phyloP scores from a whole-genome alignment of 1,284 basidiomycete species.

The Coniferiporia weirii region DNA sequence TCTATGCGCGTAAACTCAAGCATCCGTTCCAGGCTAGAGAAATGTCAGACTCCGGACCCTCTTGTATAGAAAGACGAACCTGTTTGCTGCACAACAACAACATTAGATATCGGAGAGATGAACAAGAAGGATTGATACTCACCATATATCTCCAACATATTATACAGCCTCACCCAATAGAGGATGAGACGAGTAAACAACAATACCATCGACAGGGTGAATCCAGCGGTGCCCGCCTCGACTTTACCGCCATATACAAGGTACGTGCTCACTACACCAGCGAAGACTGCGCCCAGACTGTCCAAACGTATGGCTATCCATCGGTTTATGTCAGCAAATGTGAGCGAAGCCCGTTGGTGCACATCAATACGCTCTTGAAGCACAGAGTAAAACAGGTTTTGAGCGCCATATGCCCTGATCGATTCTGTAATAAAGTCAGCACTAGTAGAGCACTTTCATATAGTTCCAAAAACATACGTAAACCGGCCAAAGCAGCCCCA shows the following conservation, averaged over 20 bases:
- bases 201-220: conserved; percentile 19
- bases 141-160: conserved; percentile 20
- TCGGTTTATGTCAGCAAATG: conserved; percentile 23
- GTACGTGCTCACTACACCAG: conserved; percentile 18
- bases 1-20: conserved; percentile 40
- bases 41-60: not conserved
- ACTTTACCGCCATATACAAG: conserved; percentile 18
- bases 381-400: conserved; percentile 19
- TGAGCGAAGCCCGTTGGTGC: conserved; percentile 18
- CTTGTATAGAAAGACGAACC: conserved; percentile 2
- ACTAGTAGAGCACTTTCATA: not conserved
- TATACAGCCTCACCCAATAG: conserved; percentile 20
- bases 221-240: conserved; percentile 18
- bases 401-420: conserved; percentile 24
- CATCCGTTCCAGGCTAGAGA: conserved; percentile 34
- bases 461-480: conserved; percentile 20
- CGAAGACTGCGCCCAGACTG: conserved; percentile 19
- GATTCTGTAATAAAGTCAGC: conserved; percentile 24
- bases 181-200: conserved; percentile 14
- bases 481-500: conserved; percentile 35
- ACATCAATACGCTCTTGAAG: conserved; percentile 21
- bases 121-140: not conserved
- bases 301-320: conserved; percentile 21
- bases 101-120: not conserved
- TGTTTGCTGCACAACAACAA: conserved; percentile 11